A percentile compares a stretch with the other conserved stretches of the same genome.
Conservation (phyloP, 2,329 filamentous ascomycete species). For the Nemania diffusa region DNA sequence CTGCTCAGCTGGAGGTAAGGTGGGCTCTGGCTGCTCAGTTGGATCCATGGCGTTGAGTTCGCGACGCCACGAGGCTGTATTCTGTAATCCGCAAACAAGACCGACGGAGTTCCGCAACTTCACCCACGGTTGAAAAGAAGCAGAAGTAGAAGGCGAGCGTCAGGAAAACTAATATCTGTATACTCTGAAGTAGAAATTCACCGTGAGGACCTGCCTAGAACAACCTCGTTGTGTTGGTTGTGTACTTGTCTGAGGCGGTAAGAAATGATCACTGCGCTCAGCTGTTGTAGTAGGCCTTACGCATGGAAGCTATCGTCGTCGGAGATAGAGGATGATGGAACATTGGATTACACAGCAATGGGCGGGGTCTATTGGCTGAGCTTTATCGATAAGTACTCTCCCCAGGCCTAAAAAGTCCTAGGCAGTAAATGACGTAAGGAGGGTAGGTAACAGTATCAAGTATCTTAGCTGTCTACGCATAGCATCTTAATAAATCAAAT, state of each 20-base stretch:
- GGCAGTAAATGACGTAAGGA: background rate
- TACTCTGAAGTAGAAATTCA: background rate
- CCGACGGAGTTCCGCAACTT: conserved; percentile 12
- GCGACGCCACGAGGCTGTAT: background rate
- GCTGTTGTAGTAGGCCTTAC: conserved; percentile 2
- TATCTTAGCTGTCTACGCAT: no score
- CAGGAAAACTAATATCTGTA: background rate
- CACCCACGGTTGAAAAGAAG: conserved; percentile 7
- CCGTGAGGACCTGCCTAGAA: background rate
- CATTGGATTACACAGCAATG: conserved; percentile 34
- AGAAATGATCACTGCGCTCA: background rate
- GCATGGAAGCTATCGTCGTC: conserved; percentile 19
- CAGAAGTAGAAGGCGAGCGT: background rate
- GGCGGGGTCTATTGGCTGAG: conserved; percentile 15
- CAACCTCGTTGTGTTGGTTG: background rate
- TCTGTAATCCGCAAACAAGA: conserved; percentile 16
- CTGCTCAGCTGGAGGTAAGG: conserved; percentile 50
- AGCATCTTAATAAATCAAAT: no score
- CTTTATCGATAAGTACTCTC: conserved; percentile 25
- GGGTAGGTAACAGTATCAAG: no score
- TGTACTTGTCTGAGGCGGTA: background rate
- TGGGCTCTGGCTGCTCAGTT: conserved; percentile 46
- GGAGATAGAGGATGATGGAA: conserved; percentile 39
- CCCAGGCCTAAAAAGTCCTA: background rate
- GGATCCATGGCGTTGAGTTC: conserved; percentile 45